phyloP scores from a whole-genome alignment of 2,329 filamentous ascomycete genomes.

The Plectosphaerella cucumerina region DNA sequence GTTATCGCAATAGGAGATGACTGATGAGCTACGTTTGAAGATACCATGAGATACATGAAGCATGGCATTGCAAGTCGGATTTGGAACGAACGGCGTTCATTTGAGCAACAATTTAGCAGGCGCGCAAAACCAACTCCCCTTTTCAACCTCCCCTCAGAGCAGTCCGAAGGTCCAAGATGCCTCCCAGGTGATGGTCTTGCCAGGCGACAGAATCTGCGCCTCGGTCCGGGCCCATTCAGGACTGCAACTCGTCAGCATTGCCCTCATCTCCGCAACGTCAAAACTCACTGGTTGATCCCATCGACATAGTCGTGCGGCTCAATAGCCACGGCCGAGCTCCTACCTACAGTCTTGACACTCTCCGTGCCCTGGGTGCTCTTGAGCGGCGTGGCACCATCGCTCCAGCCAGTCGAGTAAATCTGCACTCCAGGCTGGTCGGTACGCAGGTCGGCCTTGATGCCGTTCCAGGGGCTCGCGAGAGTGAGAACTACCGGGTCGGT shows the following conservation, averaged over 20 bases:
- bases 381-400: slow-evolving; percentile 43
- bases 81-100: too few species aligned
- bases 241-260: slow-evolving; percentile 20
- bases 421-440: slow-evolving; percentile 69
- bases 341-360: slow-evolving; percentile 36
- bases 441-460: slow-evolving; percentile 65
- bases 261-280: neutral
- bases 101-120: too few species aligned
- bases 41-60: too few species aligned
- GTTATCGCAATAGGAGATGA: too few species aligned
- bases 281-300: slow-evolving; percentile 63
- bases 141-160: neutral
- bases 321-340: slow-evolving; percentile 70
- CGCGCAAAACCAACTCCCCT: neutral
- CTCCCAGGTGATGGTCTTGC: slow-evolving; percentile 35
- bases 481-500: slow-evolving; percentile 40
- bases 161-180: slow-evolving; percentile 40
- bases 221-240: slow-evolving; percentile 39
- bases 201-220: slow-evolving; percentile 35
- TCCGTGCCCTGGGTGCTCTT: slow-evolving; percentile 56
- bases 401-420: slow-evolving; percentile 64
- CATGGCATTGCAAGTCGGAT: too few species aligned
- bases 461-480: slow-evolving; percentile 58
- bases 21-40: too few species aligned
- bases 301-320: slow-evolving; percentile 77